Evolutionary conservation across 1,284 basidiomycete genomes (phyloP).

Genomic region (Wolfiporia cocos): DNA sequence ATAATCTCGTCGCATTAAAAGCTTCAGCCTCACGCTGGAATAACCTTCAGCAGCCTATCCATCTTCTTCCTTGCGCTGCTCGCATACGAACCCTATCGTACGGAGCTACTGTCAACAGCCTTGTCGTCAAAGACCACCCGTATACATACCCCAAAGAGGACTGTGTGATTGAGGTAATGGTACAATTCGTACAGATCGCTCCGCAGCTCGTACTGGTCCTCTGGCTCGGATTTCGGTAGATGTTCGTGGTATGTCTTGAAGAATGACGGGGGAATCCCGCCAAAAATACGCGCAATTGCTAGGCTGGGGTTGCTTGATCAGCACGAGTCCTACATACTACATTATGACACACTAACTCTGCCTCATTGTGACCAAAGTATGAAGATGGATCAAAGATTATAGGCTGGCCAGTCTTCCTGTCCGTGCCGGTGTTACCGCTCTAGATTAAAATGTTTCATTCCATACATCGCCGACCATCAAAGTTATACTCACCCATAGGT

Average conservation of each 20-base stretch:
- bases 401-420: conserved; percentile 47
- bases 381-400: conserved; percentile 81
- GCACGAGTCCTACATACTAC: neutral
- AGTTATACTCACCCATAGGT: conserved; percentile 66
- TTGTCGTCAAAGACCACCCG: too few species aligned
- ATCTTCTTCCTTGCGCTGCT: conserved; percentile 50
- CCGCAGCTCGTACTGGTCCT: conserved; percentile 63
- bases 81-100: conserved; percentile 51
- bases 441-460: conserved; percentile 18
- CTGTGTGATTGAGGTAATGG: conserved; percentile 82
- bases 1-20: too few species aligned
- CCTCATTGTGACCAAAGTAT: conserved; percentile 84
- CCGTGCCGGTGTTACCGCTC: conserved; percentile 71
- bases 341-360: conserved; percentile 50
- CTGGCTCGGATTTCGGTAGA: conserved; percentile 64
- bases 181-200: conserved; percentile 78
- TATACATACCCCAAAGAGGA: conserved; percentile 61
- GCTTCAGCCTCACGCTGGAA: conserved; percentile 13
- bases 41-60: conserved; percentile 37
- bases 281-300: conserved; percentile 81
- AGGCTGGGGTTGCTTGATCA: conserved; percentile 39
- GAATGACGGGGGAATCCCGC: conserved; percentile 70
- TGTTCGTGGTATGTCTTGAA: conserved; percentile 70
- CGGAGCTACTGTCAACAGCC: too few species aligned
- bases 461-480: conserved; percentile 3